Evolutionary conservation across 2,329 filamentous ascomycete species (phyloP), one percentile per base, ranked within the genome.

Genomic region (Diplocarpon rosae): DNA sequence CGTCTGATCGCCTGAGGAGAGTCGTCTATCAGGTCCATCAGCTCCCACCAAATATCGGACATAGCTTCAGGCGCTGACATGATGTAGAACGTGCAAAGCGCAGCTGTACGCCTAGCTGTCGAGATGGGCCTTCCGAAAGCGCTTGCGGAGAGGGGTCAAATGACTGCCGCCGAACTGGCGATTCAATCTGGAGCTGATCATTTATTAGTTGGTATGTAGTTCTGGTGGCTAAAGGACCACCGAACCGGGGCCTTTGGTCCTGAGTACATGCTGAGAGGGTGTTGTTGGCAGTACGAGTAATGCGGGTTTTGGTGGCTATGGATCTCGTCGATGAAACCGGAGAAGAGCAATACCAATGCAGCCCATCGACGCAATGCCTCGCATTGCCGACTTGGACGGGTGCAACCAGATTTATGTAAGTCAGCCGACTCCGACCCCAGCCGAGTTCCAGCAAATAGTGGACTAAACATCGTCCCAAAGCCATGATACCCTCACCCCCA

Each of bases 301-400:
- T 51, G 45, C 43, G 48, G 39, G 39, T 48, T 24, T 39, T 51
- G 13, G 32, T 37, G 3, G 45, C 37, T 16, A 43, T 47, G 30
- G 38, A 39, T 3, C 15, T 51, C 6, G 31, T 38, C 32, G 43
- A 48, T n/a, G 45, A 51, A 29, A 30, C 37, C n/a, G 45, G 42
- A 3, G 48, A 45, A 33, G 37, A 47, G 20, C 31, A 45, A n/a
- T 50, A 47, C 40, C 34, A 31, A 9, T 36, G 39, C 28, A 48
- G 27, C 31, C 32, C 43, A 31, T 15, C 40, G 5, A 46, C 48
- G 15, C 42, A 46, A 15, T 30, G 34, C 7, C 42, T 46, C 28
- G 45, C 45, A 29, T 48, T 39, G 39, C 20, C 42, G 27, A 37
- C 35, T 9, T 46, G 45, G 38, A 39, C 24, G 11, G 39, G 45